Conservation (phyloP, 139 green algal genomes). For the Spirogloea muscicola region DNA sequence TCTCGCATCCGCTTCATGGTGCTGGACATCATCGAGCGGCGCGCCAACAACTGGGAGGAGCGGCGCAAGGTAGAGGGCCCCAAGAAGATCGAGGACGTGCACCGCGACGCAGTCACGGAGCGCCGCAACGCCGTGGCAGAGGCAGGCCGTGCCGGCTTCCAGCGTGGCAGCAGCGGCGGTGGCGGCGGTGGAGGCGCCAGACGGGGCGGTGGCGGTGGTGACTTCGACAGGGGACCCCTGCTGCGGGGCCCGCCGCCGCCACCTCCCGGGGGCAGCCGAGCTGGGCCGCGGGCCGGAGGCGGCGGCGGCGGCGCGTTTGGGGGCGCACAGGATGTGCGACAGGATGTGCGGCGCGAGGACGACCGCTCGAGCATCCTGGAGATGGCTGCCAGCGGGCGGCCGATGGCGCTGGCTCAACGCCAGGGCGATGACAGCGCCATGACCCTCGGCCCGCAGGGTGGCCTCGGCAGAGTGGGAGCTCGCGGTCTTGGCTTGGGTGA, state of each 20-base stretch:
- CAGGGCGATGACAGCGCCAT: background rate
- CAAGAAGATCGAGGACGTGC: constrained; percentile 62
- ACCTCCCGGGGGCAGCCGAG: too few species aligned
- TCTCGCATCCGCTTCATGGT: constrained; percentile 55
- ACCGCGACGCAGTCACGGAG: constrained; percentile 43
- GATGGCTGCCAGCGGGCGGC: too few species aligned
- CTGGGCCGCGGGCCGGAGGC: too few species aligned
- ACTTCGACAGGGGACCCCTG: too few species aligned
- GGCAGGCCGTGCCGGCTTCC: constrained; percentile 2
- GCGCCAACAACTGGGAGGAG: constrained; percentile 48
- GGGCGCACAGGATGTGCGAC: background rate
- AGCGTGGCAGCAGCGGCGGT: background rate
- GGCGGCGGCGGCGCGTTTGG: background rate
- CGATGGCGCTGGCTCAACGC: background rate
- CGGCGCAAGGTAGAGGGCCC: constrained; percentile 55
- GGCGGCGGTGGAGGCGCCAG: too few species aligned
- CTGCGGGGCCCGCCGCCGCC: too few species aligned
- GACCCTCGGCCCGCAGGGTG: background rate
- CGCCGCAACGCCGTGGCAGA: constrained; percentile 23
- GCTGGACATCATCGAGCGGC: constrained; percentile 56
- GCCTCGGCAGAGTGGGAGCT: background rate
- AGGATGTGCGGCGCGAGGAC: background rate
- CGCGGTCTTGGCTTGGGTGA: background rate
- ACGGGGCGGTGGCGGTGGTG: too few species aligned
- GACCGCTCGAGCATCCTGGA: background rate